A percentile compares a stretch with the other conserved stretches of the same genome.
These are phyloP conservation scores for Globisporangium nodosum DNA, from an alignment of 352 stramenopile genomes.

Conservation along the genomic window DNA sequence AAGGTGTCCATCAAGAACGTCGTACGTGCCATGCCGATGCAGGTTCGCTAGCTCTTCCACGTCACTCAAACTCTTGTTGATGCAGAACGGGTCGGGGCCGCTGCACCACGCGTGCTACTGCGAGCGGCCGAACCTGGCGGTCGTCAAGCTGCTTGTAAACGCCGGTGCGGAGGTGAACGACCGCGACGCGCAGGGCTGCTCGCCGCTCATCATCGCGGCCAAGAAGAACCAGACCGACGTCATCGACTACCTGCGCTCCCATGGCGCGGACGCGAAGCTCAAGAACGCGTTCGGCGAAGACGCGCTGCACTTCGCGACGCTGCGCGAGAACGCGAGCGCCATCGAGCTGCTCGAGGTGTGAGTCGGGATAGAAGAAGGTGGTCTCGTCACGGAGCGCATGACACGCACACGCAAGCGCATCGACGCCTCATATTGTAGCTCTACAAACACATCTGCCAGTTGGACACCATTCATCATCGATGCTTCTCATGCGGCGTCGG, in stretches of 20 bases:
- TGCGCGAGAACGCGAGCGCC: conserved; percentile 48
- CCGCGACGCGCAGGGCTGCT: conserved; percentile 51
- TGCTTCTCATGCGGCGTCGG: background rate
- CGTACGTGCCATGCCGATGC: conserved; percentile 18
- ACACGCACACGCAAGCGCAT: too few species aligned
- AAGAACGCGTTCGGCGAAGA: conserved; percentile 64
- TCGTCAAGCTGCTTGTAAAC: conserved; percentile 48
- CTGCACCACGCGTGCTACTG: conserved; percentile 81
- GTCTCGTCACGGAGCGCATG: too few species aligned
- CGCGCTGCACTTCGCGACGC: conserved; percentile 54
- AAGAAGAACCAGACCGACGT: conserved; percentile 70
- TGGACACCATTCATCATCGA: background rate
- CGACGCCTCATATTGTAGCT: background rate
- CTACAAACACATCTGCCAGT: background rate
- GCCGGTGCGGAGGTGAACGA: conserved; percentile 61
- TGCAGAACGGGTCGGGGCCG: conserved; percentile 63
- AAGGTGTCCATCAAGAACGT: conserved; percentile 42
- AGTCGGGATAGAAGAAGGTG: background rate
- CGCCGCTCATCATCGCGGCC: conserved; percentile 61
- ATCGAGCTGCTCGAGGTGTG: conserved; percentile 31
- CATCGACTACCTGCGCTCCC: conserved; percentile 43
- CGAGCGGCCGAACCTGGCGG: conserved; percentile 40
- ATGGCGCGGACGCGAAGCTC: conserved; percentile 40
- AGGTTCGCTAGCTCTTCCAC: too few species aligned
- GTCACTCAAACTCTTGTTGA: background rate